Conservation (phyloP, 2,329 filamentous ascomycete genomes). For the Metarhizium rileyi region DNA sequence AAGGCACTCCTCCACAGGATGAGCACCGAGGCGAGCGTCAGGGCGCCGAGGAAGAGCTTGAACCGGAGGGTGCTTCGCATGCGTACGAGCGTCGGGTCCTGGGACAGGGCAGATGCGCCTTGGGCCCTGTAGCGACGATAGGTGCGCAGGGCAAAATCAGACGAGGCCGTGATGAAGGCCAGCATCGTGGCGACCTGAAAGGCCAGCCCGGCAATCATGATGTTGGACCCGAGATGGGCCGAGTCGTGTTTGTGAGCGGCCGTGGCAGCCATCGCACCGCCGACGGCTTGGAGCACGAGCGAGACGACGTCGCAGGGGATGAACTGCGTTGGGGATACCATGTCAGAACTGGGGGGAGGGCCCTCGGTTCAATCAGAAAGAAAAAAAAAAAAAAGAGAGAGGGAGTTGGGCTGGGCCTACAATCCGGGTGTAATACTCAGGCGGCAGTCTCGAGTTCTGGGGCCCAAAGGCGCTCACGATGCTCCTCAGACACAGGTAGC, state of each 20-base stretch:
- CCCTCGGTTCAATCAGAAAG: no score
- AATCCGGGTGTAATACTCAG: constrained; percentile 38
- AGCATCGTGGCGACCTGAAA: constrained; percentile 50
- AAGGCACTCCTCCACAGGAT: constrained; percentile 58
- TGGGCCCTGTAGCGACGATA: constrained; percentile 12
- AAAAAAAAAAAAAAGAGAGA: no score
- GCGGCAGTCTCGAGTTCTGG: constrained; percentile 37
- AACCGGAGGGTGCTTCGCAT: constrained; percentile 36
- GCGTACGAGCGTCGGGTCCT: constrained; percentile 23
- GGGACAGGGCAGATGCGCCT: constrained; percentile 25
- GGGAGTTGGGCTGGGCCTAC: constrained; percentile 20
- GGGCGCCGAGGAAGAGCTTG: constrained; percentile 42
- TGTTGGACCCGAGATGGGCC: constrained; percentile 38
- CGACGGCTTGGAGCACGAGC: constrained; percentile 49
- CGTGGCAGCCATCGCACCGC: constrained; percentile 44
- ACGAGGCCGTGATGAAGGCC: constrained; percentile 40
- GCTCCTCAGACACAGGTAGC: constrained; percentile 50
- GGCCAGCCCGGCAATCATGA: constrained; percentile 55
- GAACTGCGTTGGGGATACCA: constrained; percentile 30
- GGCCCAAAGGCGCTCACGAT: constrained; percentile 39
- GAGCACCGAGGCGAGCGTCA: constrained; percentile 47
- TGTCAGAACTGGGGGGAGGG: no score
- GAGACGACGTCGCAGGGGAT: constrained; percentile 54
- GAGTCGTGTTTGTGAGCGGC: constrained; percentile 27
- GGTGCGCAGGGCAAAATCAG: constrained; percentile 40